Evolutionary conservation across 305 asterid genomes (phyloP).

Genomic region (Fraxinus velutina): DNA sequence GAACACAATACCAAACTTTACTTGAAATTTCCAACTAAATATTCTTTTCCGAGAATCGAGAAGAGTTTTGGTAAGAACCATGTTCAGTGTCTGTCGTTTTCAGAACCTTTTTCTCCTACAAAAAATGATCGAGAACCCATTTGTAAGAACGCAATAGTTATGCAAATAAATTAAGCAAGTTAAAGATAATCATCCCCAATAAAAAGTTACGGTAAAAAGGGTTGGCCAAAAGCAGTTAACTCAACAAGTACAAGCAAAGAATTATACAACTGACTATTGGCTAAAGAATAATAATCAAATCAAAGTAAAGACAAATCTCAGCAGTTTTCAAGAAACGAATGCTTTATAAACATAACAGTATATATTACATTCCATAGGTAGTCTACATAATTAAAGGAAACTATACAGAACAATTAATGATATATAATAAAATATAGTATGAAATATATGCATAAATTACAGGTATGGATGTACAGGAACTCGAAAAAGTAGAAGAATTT

Average conservation of each 20-base stretch:
- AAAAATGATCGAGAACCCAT: constrained; percentile 31
- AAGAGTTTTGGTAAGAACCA: constrained; percentile 47
- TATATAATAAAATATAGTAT: constrained; percentile 24
- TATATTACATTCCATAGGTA: constrained; percentile 11
- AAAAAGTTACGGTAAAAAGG: constrained; percentile 29
- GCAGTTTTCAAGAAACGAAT: constrained; percentile 27
- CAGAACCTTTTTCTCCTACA: constrained; percentile 64
- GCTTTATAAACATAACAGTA: constrained; percentile 22
- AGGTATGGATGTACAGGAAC: constrained; percentile 19
- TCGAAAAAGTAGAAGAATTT: constrained; percentile 19
- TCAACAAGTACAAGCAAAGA: constrained; percentile 29
- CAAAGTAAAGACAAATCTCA: constrained; percentile 41
- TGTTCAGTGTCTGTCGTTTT: constrained; percentile 61
- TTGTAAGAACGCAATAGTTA: constrained; percentile 24
- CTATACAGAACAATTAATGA: constrained; percentile 23
- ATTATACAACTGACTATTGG: constrained; percentile 12
- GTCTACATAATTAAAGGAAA: constrained; percentile 20
- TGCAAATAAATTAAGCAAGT: constrained; percentile 15
- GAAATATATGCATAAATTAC: constrained; percentile 14
- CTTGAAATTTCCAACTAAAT: constrained; percentile 28
- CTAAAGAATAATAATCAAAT: constrained; percentile 22
- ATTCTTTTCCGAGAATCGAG: constrained; percentile 25
- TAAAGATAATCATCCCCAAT: constrained; percentile 13
- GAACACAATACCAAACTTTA: constrained; percentile 20
- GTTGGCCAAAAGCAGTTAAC: constrained; percentile 25